These are phyloP conservation scores for Acrocalymma vagum DNA, from an alignment of 2,329 filamentous ascomycete species.

Conservation along the genomic window DNA sequence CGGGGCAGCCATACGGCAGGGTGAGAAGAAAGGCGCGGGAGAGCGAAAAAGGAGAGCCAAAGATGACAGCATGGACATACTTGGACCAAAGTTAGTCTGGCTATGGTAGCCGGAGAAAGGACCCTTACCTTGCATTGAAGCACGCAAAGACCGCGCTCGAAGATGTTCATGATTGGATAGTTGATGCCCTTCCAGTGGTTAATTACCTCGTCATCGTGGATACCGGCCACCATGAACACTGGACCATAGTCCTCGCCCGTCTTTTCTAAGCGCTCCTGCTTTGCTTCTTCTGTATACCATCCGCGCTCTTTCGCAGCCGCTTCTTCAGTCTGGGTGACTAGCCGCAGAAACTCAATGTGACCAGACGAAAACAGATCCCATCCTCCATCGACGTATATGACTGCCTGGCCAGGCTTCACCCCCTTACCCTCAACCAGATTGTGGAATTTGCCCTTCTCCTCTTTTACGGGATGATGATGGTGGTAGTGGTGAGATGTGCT, in stretches of 20 bases:
- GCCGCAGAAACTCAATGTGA: slow-evolving; percentile 91
- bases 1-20: slow-evolving; percentile 74
- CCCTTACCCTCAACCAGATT: slow-evolving; percentile 75
- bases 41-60: slow-evolving; percentile 88
- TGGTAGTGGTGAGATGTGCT: slow-evolving; percentile 44
- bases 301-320: slow-evolving; percentile 71
- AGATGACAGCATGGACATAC: slow-evolving; percentile 88
- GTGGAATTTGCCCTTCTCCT: slow-evolving; percentile 72
- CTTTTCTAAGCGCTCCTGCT: slow-evolving; percentile 68
- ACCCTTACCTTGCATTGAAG: slow-evolving; percentile 83
- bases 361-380: slow-evolving; percentile 97
- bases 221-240: slow-evolving; percentile 87
- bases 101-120: slow-evolving; percentile 8
- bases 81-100: slow-evolving; percentile 48
- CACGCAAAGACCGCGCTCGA: slow-evolving; percentile 93
- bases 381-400: slow-evolving; percentile 95
- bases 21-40: slow-evolving; percentile 77
- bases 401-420: slow-evolving; percentile 78
- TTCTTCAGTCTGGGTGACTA: slow-evolving; percentile 78
- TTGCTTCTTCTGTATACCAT: slow-evolving; percentile 76
- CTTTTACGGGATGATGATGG: slow-evolving; percentile 44
- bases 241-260: slow-evolving; percentile 78
- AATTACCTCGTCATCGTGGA: slow-evolving; percentile 94
- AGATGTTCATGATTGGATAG: slow-evolving; percentile 99
- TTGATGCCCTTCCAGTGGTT: slow-evolving; percentile 97